phyloP scores from a whole-genome alignment of 1,139 yeast species.

The Yamadazyma atlantica region DNA sequence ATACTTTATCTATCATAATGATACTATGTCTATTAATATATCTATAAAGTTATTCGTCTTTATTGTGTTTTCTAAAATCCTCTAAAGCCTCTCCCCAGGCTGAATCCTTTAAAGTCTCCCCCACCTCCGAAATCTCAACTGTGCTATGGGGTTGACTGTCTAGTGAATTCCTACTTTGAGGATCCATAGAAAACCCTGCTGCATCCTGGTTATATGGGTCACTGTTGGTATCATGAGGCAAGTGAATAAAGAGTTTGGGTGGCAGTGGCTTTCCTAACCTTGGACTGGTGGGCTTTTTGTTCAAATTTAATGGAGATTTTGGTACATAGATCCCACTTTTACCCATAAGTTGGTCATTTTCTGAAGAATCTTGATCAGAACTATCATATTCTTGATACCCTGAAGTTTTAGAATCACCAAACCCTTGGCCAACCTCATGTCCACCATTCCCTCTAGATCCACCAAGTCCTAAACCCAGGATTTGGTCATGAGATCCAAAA shows the following conservation, averaged over 20 bases:
- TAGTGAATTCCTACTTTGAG: constrained; percentile 6
- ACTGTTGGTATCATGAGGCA: constrained; percentile 13
- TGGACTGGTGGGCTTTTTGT: constrained; percentile 11
- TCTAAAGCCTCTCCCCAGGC: constrained; percentile 30
- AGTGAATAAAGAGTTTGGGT: constrained; percentile 21
- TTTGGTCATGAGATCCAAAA: constrained; percentile 13
- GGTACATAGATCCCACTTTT: constrained; percentile 32
- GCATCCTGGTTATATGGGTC: constrained; percentile 4
- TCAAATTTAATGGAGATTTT: constrained; percentile 29
- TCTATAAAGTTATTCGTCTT: constrained; percentile 9
- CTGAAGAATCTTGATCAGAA: too few relatives aligned
- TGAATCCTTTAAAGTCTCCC: constrained; percentile 26
- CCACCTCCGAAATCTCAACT: constrained; percentile 23
- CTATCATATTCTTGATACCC: constrained; percentile 1
- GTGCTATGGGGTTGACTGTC: constrained; percentile 8
- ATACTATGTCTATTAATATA: too few relatives aligned
- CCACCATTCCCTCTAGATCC: background rate
- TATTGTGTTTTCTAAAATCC: constrained; percentile 15
- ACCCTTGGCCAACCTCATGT: too few relatives aligned
- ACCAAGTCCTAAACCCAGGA: constrained; percentile 5
- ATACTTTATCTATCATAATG: too few relatives aligned
- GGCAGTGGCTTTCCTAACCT: constrained; percentile 7
- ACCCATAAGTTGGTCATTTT: constrained; percentile 3
- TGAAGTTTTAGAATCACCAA: constrained; percentile 1
- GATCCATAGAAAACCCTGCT: constrained; percentile 4